Evolutionary conservation across 495 filamentous ascomycete species (phyloP).

Genomic region (Penicillium simplicissimum): DNA sequence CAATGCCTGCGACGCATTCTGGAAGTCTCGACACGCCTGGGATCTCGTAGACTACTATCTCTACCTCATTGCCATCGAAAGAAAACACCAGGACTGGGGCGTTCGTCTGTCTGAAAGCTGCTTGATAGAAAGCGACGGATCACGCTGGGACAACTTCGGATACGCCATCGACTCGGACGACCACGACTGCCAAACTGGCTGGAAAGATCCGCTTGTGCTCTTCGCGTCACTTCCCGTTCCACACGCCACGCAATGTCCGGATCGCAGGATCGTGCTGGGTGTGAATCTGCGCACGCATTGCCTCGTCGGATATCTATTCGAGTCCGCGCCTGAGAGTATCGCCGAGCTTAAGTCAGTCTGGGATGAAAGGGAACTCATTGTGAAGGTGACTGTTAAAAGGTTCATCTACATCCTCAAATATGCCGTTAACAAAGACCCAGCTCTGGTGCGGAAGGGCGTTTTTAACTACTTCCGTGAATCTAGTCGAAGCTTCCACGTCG

Average conservation of each 20-base stretch:
- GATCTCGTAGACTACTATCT: conserved; percentile 1
- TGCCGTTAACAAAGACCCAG: conserved; percentile 2
- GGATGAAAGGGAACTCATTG: conserved; percentile 25
- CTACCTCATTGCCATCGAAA: background rate
- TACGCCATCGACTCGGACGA: background rate
- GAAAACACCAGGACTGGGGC: background rate
- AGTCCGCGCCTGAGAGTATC: conserved; percentile 25
- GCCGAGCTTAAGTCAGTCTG: conserved; percentile 33
- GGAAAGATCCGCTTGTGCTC: conserved; percentile 18
- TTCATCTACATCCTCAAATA: conserved; percentile 19
- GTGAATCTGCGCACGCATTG: conserved; percentile 27
- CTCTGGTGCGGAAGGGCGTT: conserved; percentile 16
- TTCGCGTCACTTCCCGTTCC: conserved; percentile 35
- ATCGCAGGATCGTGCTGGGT: conserved; percentile 32
- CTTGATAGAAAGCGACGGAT: background rate
- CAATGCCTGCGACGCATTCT: background rate
- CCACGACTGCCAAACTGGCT: background rate
- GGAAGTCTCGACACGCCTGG: background rate
- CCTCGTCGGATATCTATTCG: conserved; percentile 35
- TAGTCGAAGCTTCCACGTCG: conserved; percentile 15
- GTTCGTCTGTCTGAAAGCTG: background rate
- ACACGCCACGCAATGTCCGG: conserved; percentile 10
- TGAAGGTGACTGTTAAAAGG: conserved; percentile 14
- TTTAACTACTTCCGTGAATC: conserved; percentile 17
- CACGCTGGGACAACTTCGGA: background rate